Evolutionary conservation across 2,329 filamentous ascomycete species (phyloP).

Genomic region (Fonsecaea nubica): DNA sequence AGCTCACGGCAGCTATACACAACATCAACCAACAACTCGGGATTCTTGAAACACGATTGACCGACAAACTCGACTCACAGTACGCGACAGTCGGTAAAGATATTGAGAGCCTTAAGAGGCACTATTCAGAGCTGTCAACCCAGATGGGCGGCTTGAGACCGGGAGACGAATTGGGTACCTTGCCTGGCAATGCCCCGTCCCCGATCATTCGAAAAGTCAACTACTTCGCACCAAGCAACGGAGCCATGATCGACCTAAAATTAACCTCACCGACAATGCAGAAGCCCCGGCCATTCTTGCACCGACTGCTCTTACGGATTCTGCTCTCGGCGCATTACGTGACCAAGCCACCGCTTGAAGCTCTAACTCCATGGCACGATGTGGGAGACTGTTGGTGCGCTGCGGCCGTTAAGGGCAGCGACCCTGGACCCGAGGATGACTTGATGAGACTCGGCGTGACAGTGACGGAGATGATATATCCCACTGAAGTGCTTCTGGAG

Average conservation of each 20-base stretch:
- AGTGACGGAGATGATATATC: slow-evolving; percentile 60
- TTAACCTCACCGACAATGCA: slow-evolving; percentile 65
- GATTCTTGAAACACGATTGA: slow-evolving; percentile 32
- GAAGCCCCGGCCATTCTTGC: slow-evolving; percentile 39
- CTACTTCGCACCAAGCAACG: slow-evolving; percentile 71
- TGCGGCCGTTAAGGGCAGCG: slow-evolving; percentile 47
- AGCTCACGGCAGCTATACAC: slow-evolving; percentile 31
- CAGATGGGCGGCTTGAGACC: slow-evolving; percentile 23
- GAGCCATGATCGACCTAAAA: slow-evolving; percentile 67
- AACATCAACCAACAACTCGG: slow-evolving; percentile 36
- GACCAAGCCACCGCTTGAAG: slow-evolving; percentile 55
- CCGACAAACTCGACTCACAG: slow-evolving; percentile 31
- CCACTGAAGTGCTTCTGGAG: slow-evolving; percentile 74
- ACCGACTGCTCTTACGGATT: slow-evolving; percentile 37
- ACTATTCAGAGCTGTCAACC: slow-evolving; percentile 34
- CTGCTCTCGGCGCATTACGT: slow-evolving; percentile 30
- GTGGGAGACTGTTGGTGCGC: slow-evolving; percentile 90
- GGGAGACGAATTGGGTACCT: neutral
- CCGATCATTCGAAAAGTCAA: slow-evolving; percentile 63
- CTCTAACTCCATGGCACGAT: slow-evolving; percentile 74
- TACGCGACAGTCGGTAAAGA: slow-evolving; percentile 28
- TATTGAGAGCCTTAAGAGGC: slow-evolving; percentile 30
- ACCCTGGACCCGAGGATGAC: slow-evolving; percentile 39
- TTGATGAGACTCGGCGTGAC: slow-evolving; percentile 52
- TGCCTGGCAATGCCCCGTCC: slow-evolving; percentile 31